Evolutionary conservation across 495 filamentous ascomycete species (phyloP).

Genomic region (Hypoxylon perforatum): DNA sequence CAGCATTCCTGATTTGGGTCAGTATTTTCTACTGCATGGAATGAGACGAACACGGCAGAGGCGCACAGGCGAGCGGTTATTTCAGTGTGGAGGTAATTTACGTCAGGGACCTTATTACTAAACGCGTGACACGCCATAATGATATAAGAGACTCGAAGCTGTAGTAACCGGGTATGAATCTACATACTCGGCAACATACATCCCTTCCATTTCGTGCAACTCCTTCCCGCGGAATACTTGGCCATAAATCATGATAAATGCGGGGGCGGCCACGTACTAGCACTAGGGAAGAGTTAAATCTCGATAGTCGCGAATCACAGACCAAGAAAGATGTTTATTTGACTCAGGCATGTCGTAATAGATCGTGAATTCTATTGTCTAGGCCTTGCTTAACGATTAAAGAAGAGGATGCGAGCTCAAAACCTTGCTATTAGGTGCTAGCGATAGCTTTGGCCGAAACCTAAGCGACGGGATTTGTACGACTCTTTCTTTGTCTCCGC

Average conservation of each 20-base stretch:
- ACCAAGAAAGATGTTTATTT: constrained; percentile 1
- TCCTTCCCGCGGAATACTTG: neutral
- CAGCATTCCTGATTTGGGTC: constrained; percentile 14
- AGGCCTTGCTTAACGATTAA: neutral
- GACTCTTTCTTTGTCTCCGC: no score
- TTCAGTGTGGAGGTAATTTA: constrained; percentile 12
- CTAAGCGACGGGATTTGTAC: no score
- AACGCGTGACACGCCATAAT: constrained; percentile 1
- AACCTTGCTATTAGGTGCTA: no score
- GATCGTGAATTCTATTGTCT: neutral
- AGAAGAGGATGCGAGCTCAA: neutral
- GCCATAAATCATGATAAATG: neutral
- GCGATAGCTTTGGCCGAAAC: no score
- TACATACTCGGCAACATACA: neutral
- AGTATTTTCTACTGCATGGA: neutral
- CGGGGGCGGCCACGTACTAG: neutral
- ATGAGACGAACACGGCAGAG: constrained; percentile 10
- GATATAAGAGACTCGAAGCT: neutral
- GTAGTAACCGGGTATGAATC: neutral
- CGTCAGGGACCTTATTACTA: constrained; percentile 3
- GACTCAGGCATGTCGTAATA: constrained; percentile 31
- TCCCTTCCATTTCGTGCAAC: neutral
- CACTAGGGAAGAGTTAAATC: neutral
- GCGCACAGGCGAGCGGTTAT: neutral
- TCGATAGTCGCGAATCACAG: constrained; percentile 2